phyloP scores from a whole-genome alignment of 345 rosid species.

The Pistacia integerrima region DNA sequence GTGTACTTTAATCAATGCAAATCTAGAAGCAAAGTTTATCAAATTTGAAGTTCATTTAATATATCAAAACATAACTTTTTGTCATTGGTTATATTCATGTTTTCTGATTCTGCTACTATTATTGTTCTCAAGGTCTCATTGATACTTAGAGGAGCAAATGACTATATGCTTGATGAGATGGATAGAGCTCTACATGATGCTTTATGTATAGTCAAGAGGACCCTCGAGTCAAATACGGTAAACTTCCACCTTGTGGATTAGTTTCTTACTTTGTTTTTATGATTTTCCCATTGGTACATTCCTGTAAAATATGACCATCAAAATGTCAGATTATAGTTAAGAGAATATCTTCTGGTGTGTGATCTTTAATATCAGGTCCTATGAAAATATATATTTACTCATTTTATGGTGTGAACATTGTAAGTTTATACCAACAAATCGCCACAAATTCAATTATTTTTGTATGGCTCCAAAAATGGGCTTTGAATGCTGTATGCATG shows the following conservation, averaged over 20 bases:
- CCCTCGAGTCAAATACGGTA: slow-evolving; percentile 93
- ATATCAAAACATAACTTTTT: neutral
- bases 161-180: slow-evolving; percentile 99
- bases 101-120: slow-evolving; percentile 6
- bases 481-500: neutral
- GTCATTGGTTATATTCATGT: neutral
- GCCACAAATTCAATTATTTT: neutral
- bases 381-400: neutral
- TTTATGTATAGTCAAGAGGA: slow-evolving; percentile 85
- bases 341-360: no score
- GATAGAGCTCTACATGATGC: slow-evolving; percentile 95
- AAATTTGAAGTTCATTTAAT: neutral
- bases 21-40: neutral
- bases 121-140: slow-evolving; percentile 68
- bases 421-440: neutral
- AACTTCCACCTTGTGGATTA: slow-evolving; percentile 15
- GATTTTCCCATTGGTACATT: neutral
- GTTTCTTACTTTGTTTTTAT: neutral
- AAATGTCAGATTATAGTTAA: no score
- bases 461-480: neutral
- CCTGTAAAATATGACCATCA: neutral
- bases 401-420: neutral
- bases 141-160: slow-evolving; percentile 95
- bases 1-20: neutral
- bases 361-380: no score